phyloP scores from a whole-genome alignment of 192 early-diverging fungal genomes.

The Rhizophagus clarus region DNA sequence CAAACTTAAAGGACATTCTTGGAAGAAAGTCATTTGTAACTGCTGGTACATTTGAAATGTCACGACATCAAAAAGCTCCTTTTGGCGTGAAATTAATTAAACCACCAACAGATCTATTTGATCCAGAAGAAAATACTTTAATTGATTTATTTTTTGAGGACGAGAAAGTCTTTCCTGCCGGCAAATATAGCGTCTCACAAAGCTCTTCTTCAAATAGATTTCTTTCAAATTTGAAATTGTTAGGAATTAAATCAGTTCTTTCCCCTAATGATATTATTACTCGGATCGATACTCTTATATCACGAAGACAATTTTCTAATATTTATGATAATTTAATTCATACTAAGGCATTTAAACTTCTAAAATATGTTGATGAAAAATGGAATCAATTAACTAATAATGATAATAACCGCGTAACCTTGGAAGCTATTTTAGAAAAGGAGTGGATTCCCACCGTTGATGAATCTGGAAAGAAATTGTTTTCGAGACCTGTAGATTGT shows the following conservation, averaged over 20 bases:
- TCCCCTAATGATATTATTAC: neutral
- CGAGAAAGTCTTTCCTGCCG: neutral
- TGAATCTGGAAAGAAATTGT: neutral
- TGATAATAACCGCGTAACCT: neutral
- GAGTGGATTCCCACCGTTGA: constrained; percentile 1
- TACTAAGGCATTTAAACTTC: neutral
- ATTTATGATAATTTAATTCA: neutral
- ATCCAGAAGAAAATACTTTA: neutral
- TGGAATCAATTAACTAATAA: neutral
- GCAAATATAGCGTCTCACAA: too few relatives aligned
- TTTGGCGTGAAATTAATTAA: neutral
- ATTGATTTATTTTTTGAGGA: constrained; percentile 6
- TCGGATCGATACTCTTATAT: neutral
- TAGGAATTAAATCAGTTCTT: constrained; percentile 1
- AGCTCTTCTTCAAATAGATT: neutral
- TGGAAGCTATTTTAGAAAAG: neutral
- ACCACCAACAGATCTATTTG: constrained; percentile 3
- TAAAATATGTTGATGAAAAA: neutral
- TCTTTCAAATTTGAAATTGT: neutral
- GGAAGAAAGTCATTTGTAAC: neutral
- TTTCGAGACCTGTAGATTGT: neutral
- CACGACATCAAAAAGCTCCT: neutral
- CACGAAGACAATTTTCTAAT: neutral
- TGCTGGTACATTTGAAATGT: neutral
- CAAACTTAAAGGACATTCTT: neutral